These are phyloP conservation scores for Trypanosoma brucei DNA, from an alignment of 208 protist genomes.

Conservation along the genomic window DNA sequence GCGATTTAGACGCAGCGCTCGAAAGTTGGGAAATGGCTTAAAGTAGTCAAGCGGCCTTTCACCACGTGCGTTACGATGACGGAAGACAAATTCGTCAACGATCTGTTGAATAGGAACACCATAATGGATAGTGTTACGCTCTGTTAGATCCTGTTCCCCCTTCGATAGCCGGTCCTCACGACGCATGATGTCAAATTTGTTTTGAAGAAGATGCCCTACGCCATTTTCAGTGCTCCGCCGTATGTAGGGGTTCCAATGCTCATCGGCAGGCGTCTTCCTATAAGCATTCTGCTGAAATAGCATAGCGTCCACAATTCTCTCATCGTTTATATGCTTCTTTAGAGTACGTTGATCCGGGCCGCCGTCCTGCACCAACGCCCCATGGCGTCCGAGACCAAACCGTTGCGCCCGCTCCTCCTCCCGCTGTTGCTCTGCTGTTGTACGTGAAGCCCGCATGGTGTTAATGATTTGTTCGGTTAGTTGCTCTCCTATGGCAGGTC, in stretches of 20 bases:
- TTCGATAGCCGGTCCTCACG: constrained; percentile 61
- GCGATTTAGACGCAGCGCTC: constrained; percentile 61
- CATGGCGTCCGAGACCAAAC: constrained; percentile 85
- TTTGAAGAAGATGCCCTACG: constrained; percentile 76
- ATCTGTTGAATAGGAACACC: constrained; percentile 72
- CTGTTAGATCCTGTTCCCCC: constrained; percentile 73
- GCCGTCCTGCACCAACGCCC: constrained; percentile 81
- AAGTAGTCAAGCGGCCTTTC: constrained; percentile 88
- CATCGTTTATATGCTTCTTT: constrained; percentile 78
- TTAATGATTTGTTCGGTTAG: constrained; percentile 55
- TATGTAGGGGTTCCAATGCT: constrained; percentile 75
- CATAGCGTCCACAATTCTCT: constrained; percentile 76
- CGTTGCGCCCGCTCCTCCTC: constrained; percentile 55
- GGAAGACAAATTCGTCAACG: constrained; percentile 80
- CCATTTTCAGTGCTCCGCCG: constrained; percentile 50
- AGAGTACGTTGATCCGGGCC: constrained; percentile 72
- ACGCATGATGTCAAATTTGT: constrained; percentile 79
- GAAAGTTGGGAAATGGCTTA: constrained; percentile 81
- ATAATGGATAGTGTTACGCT: constrained; percentile 69
- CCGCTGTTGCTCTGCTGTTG: constrained; percentile 14
- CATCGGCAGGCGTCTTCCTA: constrained; percentile 56
- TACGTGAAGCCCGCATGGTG: constrained; percentile 27
- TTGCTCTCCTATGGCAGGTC: constrained; percentile 67
- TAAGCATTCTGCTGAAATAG: constrained; percentile 65
- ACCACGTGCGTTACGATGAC: constrained; percentile 76